A percentile compares a stretch with the other conserved stretches of the same genome.
Conservation (phyloP, 2,329 filamentous ascomycete genomes). For the Chaetomiaceae sp. region DNA sequence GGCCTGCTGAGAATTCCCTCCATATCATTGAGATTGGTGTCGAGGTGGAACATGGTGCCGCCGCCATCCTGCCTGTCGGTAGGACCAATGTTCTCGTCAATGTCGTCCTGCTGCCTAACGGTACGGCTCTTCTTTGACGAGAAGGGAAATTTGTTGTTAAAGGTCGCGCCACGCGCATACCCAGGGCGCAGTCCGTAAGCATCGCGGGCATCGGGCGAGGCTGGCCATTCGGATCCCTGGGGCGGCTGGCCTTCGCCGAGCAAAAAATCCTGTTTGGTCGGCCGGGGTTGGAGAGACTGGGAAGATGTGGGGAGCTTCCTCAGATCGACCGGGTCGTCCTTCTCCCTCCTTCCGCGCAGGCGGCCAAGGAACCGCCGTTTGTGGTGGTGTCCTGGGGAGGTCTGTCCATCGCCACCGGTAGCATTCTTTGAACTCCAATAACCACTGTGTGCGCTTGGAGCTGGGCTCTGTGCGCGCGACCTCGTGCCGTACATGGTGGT, state of each 20-base stretch:
- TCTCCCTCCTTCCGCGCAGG: conserved; percentile 48
- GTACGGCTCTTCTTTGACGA: conserved; percentile 49
- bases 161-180: conserved; percentile 42
- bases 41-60: conserved; percentile 67
- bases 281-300: conserved; percentile 48
- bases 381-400: conserved; percentile 53
- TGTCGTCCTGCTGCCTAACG: conserved; percentile 46
- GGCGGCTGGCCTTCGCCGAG: conserved; percentile 32
- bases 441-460: conserved; percentile 67
- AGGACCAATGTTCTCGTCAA: conserved; percentile 56
- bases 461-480: conserved; percentile 72
- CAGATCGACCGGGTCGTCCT: conserved; percentile 39
- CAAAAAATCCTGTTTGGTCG: conserved; percentile 45
- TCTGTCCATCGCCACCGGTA: conserved; percentile 50
- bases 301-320: conserved; percentile 49
- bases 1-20: conserved; percentile 78
- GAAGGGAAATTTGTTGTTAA: conserved; percentile 61
- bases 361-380: conserved; percentile 50
- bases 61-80: conserved; percentile 51
- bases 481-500: conserved; percentile 43
- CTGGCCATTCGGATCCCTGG: conserved; percentile 27
- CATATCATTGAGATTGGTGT: conserved; percentile 87
- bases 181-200: conserved; percentile 21
- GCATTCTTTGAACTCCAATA: conserved; percentile 46
- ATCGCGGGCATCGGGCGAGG: conserved; percentile 31